Evolutionary conservation across 2,329 filamentous ascomycete species (phyloP).

Genomic region (Cryphonectria radicalis): DNA sequence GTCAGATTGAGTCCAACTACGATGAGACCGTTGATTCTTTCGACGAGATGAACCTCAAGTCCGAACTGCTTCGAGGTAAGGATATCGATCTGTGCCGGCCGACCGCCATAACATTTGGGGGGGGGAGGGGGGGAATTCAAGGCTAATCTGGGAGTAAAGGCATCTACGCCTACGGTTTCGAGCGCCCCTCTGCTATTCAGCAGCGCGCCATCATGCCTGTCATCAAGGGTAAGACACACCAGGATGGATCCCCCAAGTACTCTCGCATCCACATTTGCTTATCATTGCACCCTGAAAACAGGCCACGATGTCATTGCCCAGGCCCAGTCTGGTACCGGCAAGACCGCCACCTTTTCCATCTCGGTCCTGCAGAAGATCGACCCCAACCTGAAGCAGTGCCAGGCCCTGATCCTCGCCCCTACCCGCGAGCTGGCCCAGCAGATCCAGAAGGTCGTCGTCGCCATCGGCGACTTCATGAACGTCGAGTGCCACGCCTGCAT

Average conservation of each 20-base stretch:
- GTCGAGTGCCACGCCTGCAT: slow-evolving; percentile 99
- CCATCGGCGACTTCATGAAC: slow-evolving; percentile 99
- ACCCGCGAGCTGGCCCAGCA: slow-evolving; percentile 97
- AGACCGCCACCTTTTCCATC: slow-evolving; percentile 96
- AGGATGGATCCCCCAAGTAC: not conserved
- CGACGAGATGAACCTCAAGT: slow-evolving; percentile 96
- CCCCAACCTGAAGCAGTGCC: slow-evolving; percentile 87
- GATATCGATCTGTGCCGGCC: slow-evolving; percentile 31
- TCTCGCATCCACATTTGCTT: slow-evolving; percentile 14
- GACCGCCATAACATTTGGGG: slow-evolving; percentile 27
- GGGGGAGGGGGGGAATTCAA: slow-evolving; percentile 12
- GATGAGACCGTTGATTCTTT: slow-evolving; percentile 99
- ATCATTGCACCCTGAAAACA: slow-evolving; percentile 41
- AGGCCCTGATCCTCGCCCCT: slow-evolving; percentile 93
- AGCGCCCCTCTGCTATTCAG: slow-evolving; percentile 99
- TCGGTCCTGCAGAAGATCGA: slow-evolving; percentile 96
- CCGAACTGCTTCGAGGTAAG: slow-evolving; percentile 93
- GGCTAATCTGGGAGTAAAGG: slow-evolving; percentile 50
- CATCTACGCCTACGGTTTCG: slow-evolving; percentile 99
- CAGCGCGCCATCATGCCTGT: slow-evolving; percentile 99
- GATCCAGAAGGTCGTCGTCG: slow-evolving; percentile 98
- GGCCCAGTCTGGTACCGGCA: slow-evolving; percentile 97
- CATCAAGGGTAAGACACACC: slow-evolving; percentile 80
- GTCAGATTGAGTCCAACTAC: slow-evolving; percentile 99
- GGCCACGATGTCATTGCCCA: slow-evolving; percentile 99